Evolutionary conservation across 352 stramenopile genomes (phyloP), one percentile per base, ranked within the genome.

Genomic region (Phytophthora idaei): DNA sequence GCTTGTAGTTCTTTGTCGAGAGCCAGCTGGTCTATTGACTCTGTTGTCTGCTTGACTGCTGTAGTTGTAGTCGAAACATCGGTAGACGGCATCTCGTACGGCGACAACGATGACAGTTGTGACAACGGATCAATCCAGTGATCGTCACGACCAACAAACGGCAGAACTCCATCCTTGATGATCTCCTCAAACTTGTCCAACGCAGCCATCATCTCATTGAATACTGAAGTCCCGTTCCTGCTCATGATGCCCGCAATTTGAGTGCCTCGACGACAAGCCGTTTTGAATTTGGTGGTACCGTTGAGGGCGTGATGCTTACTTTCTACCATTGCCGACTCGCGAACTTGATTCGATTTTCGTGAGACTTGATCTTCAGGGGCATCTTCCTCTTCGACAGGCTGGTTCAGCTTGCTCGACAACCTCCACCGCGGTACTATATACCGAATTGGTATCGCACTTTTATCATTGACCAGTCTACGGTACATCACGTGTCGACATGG

Each of bases 171-270:
- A 29, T 57, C 37, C 27, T 57, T 57, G 10, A 64, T 42, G 9
- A 64, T 57, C 2, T 64, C 46, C 27, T 64, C 57, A 52, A 55
- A 57, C 29, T 57, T 57, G 27, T 57, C 47, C 57, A 64, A 57
- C 27, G 57, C 47, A 10, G 37, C 27, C 57, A 64, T 5, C 57
- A 64, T 64, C n/a, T 37, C 27, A 32, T 52, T 52, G 14, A 45
- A 45, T 7, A 45, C 39, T 8, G 39, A 7, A 25, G 55, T 62
- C 31, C 44, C 54, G 29, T 62, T 54, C 1, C 55, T 28, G 45
- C 55, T 62, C 55, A 62, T 55, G 32, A 62, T 54, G 45, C 49
- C 55, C 0, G 44, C 55, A 14, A 62, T 55, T 11, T 54, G 55
- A 28, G n/a, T 54, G 11, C 11, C 55, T 17, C 42, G 42, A 1